phyloP scores from a whole-genome alignment of 768 basidiomycete species.

The Rhizopogon vulgaris region DNA sequence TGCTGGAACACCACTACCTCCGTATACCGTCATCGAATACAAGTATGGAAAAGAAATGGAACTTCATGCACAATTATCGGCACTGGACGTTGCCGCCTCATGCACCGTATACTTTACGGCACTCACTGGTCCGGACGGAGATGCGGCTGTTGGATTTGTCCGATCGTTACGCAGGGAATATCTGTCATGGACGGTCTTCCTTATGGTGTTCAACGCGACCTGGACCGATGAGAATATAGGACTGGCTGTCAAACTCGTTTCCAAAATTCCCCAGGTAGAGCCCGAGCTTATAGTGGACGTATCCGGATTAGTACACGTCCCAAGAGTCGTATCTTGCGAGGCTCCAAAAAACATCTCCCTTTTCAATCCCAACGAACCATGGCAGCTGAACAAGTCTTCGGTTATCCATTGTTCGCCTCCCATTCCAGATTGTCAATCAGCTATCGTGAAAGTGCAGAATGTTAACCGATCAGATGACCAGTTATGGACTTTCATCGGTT shows the following conservation, averaged over 20 bases:
- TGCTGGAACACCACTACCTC: background rate
- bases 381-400: background rate
- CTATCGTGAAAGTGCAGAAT: background rate
- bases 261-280: background rate
- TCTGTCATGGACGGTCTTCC: constrained; percentile 22
- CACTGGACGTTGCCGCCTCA: constrained; percentile 2
- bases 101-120: constrained; percentile 24
- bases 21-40: background rate
- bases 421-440: background rate
- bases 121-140: constrained; percentile 21
- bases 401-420: background rate
- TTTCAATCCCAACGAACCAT: background rate
- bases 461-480: background rate
- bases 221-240: background rate
- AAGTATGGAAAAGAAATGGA: background rate
- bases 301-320: background rate
- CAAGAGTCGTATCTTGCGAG: background rate
- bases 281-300: background rate
- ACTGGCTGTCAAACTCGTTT: background rate
- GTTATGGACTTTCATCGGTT: constrained; percentile 1
- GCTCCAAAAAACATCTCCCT: background rate
- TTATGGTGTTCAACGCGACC: constrained; percentile 20
- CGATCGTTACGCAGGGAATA: constrained; percentile 27
- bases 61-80: background rate
- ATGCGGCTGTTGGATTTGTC: constrained; percentile 26